phyloP scores from a whole-genome alignment of 192 early-diverging fungal genomes.

The Backusella tuberculispora region DNA sequence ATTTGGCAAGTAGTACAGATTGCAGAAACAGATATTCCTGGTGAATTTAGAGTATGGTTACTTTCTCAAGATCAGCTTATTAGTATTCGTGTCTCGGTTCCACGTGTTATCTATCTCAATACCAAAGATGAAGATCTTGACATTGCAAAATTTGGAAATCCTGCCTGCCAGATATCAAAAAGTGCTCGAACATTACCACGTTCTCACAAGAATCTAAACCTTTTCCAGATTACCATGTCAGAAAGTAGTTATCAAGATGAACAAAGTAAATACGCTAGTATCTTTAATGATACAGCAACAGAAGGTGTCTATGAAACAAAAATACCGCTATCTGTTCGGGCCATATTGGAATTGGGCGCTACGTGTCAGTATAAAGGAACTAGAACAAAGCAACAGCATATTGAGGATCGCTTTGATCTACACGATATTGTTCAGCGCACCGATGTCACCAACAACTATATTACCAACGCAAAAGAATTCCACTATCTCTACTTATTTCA shows the following conservation, averaged over 20 bases:
- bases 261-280: conserved; percentile 69
- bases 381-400: conserved; percentile 24
- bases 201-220: conserved; percentile 64
- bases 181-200: conserved; percentile 76
- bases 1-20: conserved; percentile 90
- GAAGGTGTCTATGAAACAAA: conserved; percentile 97
- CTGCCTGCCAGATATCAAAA: conserved; percentile 45
- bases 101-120: conserved; percentile 86
- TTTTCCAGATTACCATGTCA: conserved; percentile 84
- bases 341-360: conserved; percentile 80
- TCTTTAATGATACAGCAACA: conserved; percentile 86
- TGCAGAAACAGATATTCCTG: conserved; percentile 78
- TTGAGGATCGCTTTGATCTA: conserved; percentile 57
- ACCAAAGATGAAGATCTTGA: conserved; percentile 49
- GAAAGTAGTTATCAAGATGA: conserved; percentile 79
- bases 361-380: conserved; percentile 45
- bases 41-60: conserved; percentile 90
- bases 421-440: conserved; percentile 37
- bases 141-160: conserved; percentile 34
- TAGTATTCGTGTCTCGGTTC: conserved; percentile 73
- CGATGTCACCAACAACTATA: conserved; percentile 27
- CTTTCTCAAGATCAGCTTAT: conserved; percentile 72
- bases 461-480: conserved; percentile 39
- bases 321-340: conserved; percentile 78
- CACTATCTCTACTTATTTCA: conserved; percentile 85